Evolutionary conservation across 257 asterid genomes (phyloP).

Genomic region (Avicennia marina): DNA sequence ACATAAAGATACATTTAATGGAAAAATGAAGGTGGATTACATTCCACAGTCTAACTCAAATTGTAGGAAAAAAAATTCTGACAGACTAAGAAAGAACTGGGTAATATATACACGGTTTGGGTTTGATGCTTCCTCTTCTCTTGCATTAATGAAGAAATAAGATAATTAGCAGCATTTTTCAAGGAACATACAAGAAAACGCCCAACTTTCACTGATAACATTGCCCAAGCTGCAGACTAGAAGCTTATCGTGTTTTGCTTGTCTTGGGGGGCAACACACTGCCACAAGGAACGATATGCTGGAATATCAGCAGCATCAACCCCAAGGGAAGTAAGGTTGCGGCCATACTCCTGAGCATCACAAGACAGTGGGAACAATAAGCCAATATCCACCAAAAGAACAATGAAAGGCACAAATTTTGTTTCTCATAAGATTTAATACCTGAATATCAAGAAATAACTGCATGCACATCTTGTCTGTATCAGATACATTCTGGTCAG

Average conservation of each 20-base stretch:
- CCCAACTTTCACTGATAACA: background rate
- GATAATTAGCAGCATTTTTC: background rate
- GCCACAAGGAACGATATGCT: conserved; percentile 75
- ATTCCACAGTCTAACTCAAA: too few species aligned
- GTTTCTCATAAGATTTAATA: background rate
- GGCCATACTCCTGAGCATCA: conserved; percentile 71
- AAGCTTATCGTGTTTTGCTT: conserved; percentile 55
- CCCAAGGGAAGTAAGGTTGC: conserved; percentile 70
- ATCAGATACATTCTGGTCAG: conserved; percentile 78
- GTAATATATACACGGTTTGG: background rate
- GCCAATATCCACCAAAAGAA: background rate
- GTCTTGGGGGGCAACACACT: conserved; percentile 81
- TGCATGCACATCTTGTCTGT: conserved; percentile 95
- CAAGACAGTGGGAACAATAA: background rate
- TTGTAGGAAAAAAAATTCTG: too few species aligned
- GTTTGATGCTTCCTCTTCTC: background rate
- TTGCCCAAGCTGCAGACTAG: conserved; percentile 18
- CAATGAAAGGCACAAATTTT: background rate
- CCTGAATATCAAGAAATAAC: conserved; percentile 94
- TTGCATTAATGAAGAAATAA: too few species aligned
- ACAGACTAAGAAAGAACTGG: too few species aligned
- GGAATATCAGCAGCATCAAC: conserved; percentile 72
- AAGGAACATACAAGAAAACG: background rate
- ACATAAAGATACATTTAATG: too few species aligned
- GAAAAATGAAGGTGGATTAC: too few species aligned